Percentiles rank a stretch among this genome's conserved stretches.
phyloP scores from a whole-genome alignment of 1,139 yeast genomes.

The Candida dubliniensis region DNA sequence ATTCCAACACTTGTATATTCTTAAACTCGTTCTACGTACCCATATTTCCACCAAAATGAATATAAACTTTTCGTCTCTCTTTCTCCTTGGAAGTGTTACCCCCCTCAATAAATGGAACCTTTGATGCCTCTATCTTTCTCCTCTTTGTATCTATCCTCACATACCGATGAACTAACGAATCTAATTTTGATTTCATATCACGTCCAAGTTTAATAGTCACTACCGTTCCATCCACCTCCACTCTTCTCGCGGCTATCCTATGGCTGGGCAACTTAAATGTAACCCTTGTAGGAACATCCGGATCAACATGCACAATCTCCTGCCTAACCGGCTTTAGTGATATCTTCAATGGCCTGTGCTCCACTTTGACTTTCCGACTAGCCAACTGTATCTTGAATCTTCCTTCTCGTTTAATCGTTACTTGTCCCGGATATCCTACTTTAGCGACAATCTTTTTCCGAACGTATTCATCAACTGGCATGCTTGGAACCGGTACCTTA shows the following conservation, averaged over 20 bases:
- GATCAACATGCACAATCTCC: not conserved
- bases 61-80: slow-evolving; percentile 7
- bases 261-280: slow-evolving; percentile 8
- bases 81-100: slow-evolving; percentile 2
- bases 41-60: slow-evolving; percentile 8
- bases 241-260: slow-evolving; percentile 10
- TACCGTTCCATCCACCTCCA: slow-evolving; percentile 13
- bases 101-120: slow-evolving; percentile 13
- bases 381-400: slow-evolving; percentile 45
- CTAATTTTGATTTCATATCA: not conserved
- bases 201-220: slow-evolving; percentile 9
- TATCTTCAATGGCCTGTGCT: slow-evolving; percentile 17
- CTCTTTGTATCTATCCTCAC: slow-evolving; percentile 29
- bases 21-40: no score
- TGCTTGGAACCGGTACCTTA: slow-evolving; percentile 60
- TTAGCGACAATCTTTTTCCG: slow-evolving; percentile 60
- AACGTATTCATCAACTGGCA: slow-evolving; percentile 47
- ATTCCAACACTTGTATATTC: no score
- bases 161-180: slow-evolving; percentile 19
- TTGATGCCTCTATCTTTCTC: slow-evolving; percentile 16
- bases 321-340: slow-evolving; percentile 11
- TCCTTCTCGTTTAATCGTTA: slow-evolving; percentile 46
- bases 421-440: slow-evolving; percentile 43
- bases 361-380: slow-evolving; percentile 18
- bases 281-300: not conserved